These are phyloP conservation scores for Hymenochaete sp. DNA, from an alignment of 1,284 basidiomycete genomes.

Conservation along the genomic window DNA sequence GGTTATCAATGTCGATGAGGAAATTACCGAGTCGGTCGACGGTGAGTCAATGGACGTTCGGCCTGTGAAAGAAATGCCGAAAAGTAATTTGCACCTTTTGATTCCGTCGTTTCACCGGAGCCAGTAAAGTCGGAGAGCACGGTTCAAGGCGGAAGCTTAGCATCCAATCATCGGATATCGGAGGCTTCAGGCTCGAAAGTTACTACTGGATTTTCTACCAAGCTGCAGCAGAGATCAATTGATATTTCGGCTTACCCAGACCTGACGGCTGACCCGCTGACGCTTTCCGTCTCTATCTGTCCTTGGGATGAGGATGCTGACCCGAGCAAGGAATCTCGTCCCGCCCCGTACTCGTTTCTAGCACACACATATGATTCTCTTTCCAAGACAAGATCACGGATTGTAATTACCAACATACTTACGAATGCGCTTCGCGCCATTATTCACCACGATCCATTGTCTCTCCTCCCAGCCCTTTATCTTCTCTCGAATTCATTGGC, in stretches of 20 bases:
- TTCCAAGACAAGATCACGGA: slow-evolving; percentile 74
- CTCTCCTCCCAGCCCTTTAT: slow-evolving; percentile 79
- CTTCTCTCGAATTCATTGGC: slow-evolving; percentile 81
- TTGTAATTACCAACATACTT: slow-evolving; percentile 69
- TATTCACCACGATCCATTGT: slow-evolving; percentile 56
- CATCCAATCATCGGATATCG: too few species aligned
- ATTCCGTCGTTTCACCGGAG: too few species aligned
- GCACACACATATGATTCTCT: slow-evolving; percentile 68
- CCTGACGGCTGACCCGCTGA: slow-evolving; percentile 13
- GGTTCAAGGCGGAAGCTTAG: too few species aligned
- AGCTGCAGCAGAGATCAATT: background rate
- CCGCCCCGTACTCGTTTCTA: slow-evolving; percentile 77
- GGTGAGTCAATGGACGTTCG: background rate
- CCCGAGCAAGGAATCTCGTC: slow-evolving; percentile 16
- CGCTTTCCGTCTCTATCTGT: slow-evolving; percentile 6
- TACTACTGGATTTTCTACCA: slow-evolving; percentile 4
- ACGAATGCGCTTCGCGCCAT: slow-evolving; percentile 76
- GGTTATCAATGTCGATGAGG: slow-evolving; percentile 16
- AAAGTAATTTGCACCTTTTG: too few species aligned
- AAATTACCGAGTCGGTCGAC: too few species aligned
- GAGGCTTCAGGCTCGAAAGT: too few species aligned
- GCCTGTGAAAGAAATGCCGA: background rate
- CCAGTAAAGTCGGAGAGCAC: too few species aligned
- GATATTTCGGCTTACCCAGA: slow-evolving; percentile 10
- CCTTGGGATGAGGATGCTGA: slow-evolving; percentile 9